phyloP scores from a whole-genome alignment of 2,329 filamentous ascomycete genomes.

The Colletotrichum lini region DNA sequence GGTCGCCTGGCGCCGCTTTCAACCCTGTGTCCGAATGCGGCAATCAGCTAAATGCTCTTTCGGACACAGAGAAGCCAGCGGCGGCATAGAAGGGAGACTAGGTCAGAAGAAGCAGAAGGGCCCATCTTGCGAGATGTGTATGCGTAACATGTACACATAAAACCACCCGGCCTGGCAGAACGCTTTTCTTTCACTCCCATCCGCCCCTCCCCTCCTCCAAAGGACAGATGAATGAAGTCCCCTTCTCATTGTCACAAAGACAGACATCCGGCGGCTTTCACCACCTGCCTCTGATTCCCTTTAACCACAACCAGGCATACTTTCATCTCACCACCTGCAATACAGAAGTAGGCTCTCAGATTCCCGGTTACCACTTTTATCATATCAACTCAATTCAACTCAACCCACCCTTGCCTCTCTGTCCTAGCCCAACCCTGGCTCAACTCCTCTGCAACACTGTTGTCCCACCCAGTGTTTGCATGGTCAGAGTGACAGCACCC shows the following conservation, averaged over 20 bases:
- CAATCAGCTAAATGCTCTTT: conserved; percentile 44
- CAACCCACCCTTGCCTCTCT: background rate
- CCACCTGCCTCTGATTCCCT: conserved; percentile 12
- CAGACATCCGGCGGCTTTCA: conserved; percentile 30
- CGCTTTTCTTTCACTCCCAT: conserved; percentile 41
- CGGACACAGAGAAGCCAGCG: conserved; percentile 42
- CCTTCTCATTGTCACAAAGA: conserved; percentile 31
- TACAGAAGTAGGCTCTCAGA: background rate
- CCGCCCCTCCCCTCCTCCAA: conserved; percentile 22
- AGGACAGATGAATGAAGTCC: conserved; percentile 31
- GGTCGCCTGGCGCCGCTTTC: conserved; percentile 39
- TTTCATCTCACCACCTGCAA: conserved; percentile 3
- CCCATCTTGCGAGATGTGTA: conserved; percentile 31
- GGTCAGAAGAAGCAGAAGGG: conserved; percentile 27
- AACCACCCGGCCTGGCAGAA: conserved; percentile 36
- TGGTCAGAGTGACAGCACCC: background rate
- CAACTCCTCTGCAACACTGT: background rate
- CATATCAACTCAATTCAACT: conserved; percentile 9
- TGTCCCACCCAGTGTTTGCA: conserved; percentile 1
- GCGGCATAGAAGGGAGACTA: conserved; percentile 37
- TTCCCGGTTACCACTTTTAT: conserved; percentile 15
- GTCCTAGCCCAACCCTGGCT: background rate
- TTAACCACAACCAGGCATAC: conserved; percentile 19
- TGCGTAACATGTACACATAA: conserved; percentile 42
- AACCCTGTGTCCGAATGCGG: conserved; percentile 42